Conservation (phyloP, 164 flowering plant genomes). For the Dillenia suffruticosa region DNA sequence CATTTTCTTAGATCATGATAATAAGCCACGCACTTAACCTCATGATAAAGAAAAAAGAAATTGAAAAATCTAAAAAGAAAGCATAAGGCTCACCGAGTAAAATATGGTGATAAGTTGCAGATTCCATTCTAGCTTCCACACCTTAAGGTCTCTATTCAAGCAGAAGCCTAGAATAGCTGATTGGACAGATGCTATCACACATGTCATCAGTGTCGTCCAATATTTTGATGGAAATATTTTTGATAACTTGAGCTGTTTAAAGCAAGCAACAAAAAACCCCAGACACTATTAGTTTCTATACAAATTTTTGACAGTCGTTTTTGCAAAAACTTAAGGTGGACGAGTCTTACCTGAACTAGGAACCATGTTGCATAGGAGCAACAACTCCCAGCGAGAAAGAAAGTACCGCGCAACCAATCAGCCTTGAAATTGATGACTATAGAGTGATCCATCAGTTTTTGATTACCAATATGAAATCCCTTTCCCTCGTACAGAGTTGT, state of each 20-base stretch:
- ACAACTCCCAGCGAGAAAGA: constrained; percentile 28
- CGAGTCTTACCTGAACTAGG: constrained; percentile 30
- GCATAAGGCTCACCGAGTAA: constrained; percentile 39
- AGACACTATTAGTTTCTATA: no score
- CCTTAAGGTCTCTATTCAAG: constrained; percentile 21
- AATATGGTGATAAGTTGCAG: constrained; percentile 42
- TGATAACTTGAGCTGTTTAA: constrained; percentile 39
- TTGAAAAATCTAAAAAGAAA: no score
- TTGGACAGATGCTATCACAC: constrained; percentile 42
- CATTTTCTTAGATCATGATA: no score
- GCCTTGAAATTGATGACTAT: neutral
- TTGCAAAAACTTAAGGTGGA: no score
- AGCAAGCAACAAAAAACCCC: neutral
- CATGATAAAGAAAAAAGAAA: no score
- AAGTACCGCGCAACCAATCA: constrained; percentile 31
- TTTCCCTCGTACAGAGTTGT: constrained; percentile 36
- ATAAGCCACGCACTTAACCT: no score
- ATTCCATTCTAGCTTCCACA: constrained; percentile 46
- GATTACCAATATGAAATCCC: constrained; percentile 16
- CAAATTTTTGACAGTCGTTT: no score
- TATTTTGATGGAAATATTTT: constrained; percentile 42
- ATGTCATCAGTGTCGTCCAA: constrained; percentile 35
- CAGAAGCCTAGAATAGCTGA: constrained; percentile 34
- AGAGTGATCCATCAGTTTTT: neutral
- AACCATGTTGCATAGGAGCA: constrained; percentile 38